These are phyloP conservation scores for Serendipita vermifera DNA, from an alignment of 768 basidiomycete species.

Conservation along the genomic window DNA sequence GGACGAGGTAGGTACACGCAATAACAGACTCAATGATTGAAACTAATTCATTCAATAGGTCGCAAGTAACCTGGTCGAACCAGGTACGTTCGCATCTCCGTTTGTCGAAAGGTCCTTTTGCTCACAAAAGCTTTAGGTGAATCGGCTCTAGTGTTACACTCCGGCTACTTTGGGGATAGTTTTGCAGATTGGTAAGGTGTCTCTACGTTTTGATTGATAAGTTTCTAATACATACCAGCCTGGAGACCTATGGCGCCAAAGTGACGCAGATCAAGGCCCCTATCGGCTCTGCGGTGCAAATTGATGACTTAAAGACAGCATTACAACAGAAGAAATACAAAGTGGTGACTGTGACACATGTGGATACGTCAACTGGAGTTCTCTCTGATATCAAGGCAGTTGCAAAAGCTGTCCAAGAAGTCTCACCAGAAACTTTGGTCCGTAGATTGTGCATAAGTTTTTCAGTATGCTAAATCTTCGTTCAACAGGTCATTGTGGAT, in stretches of 20 bases:
- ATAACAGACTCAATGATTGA: neutral
- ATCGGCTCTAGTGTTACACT: constrained; percentile 68
- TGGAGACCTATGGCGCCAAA: constrained; percentile 77
- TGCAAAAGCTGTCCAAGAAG: constrained; percentile 51
- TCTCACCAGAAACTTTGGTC: constrained; percentile 80
- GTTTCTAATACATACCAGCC: constrained; percentile 29
- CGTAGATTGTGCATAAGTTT: constrained; percentile 12
- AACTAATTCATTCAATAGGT: constrained; percentile 37
- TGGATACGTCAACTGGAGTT: constrained; percentile 85
- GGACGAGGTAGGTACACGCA: constrained; percentile 66
- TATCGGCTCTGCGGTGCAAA: constrained; percentile 61
- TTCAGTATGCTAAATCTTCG: constrained; percentile 11
- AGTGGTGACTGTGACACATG: constrained; percentile 85
- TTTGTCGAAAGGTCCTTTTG: neutral
- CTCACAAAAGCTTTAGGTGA: constrained; percentile 44
- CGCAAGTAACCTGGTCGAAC: constrained; percentile 71
- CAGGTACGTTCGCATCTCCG: neutral
- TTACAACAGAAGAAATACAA: constrained; percentile 75
- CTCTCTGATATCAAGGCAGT: constrained; percentile 73
- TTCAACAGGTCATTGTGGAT: constrained; percentile 57
- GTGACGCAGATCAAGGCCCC: constrained; percentile 75
- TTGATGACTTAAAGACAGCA: constrained; percentile 48
- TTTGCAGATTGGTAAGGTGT: constrained; percentile 70
- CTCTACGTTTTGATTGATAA: neutral
- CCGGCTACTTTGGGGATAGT: constrained; percentile 89